Evolutionary conservation across 805 yeast species (phyloP).

Genomic region (Sporopachydermia lactativora): DNA sequence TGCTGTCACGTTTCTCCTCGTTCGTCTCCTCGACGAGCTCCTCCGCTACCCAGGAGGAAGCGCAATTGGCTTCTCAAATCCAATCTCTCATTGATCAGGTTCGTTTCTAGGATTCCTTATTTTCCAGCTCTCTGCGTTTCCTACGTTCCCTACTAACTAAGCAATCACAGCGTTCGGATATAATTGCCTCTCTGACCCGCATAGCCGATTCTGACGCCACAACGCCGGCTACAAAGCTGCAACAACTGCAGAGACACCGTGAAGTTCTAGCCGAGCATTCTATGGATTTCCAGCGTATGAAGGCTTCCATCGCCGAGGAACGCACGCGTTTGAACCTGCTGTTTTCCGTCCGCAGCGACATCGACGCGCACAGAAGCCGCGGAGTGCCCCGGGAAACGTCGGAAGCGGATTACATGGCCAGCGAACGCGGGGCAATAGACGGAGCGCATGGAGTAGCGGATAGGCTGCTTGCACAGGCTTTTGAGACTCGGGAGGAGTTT

Average conservation of each 20-base stretch:
- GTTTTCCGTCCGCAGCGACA: constrained; percentile 65
- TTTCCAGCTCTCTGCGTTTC: constrained; percentile 12
- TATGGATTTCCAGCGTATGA: constrained; percentile 44
- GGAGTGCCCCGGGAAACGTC: constrained; percentile 15
- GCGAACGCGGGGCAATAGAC: constrained; percentile 64
- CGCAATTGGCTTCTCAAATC: constrained; percentile 27
- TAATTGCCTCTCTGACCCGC: constrained; percentile 35
- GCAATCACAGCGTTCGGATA: constrained; percentile 33
- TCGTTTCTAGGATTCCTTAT: constrained; percentile 14
- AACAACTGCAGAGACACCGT: constrained; percentile 71
- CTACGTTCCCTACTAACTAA: constrained; percentile 11
- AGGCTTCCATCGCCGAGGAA: constrained; percentile 49
- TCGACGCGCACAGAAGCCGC: constrained; percentile 44
- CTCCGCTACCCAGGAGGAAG: constrained; percentile 34
- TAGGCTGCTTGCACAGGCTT: constrained; percentile 68
- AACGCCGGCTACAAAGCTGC: constrained; percentile 58
- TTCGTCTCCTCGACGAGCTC: constrained; percentile 38
- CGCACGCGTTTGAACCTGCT: constrained; percentile 64
- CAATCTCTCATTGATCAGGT: constrained; percentile 36
- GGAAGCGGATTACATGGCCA: constrained; percentile 62
- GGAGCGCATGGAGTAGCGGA: constrained; percentile 67
- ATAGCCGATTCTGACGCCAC: constrained; percentile 41
- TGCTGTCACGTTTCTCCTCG: constrained; percentile 38
- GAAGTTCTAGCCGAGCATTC: constrained; percentile 63
- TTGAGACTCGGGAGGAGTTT: constrained; percentile 79